These are phyloP conservation scores for Clathrospora elynae DNA, from an alignment of 2,329 filamentous ascomycete genomes.

Conservation along the genomic window DNA sequence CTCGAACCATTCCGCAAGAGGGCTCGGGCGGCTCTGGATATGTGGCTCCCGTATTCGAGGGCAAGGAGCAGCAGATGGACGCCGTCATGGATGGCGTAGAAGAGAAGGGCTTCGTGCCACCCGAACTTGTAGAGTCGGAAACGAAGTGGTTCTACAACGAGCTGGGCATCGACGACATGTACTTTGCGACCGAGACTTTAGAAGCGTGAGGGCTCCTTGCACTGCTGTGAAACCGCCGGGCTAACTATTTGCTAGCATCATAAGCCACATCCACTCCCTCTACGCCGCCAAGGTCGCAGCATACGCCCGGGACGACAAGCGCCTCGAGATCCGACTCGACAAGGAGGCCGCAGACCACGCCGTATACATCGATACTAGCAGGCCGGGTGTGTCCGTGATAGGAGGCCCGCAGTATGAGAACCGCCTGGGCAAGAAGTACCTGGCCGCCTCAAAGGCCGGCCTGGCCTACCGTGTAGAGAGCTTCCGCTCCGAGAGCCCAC, in stretches of 20 bases:
- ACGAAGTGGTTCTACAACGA: constrained; percentile 97
- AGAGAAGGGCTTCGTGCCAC: constrained; percentile 83
- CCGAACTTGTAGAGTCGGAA: constrained; percentile 80
- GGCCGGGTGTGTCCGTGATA: constrained; percentile 77
- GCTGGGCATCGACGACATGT: constrained; percentile 97
- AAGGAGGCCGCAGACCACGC: constrained; percentile 95
- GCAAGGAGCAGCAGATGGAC: constrained; percentile 89
- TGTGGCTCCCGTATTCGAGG: constrained; percentile 90
- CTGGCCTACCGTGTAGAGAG: constrained; percentile 93
- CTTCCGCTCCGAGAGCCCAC: constrained; percentile 84
- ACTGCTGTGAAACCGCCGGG: not conserved
- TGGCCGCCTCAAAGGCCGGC: constrained; percentile 73
- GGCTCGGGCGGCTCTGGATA: constrained; percentile 82
- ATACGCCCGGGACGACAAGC: constrained; percentile 89
- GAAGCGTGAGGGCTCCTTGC: constrained; percentile 59
- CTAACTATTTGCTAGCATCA: constrained; percentile 60
- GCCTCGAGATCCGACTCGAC: constrained; percentile 90
- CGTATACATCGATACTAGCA: constrained; percentile 97
- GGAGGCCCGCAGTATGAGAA: constrained; percentile 90
- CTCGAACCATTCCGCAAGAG: constrained; percentile 78
- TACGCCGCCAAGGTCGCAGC: constrained; percentile 97
- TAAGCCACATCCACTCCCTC: constrained; percentile 91
- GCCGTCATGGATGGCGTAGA: constrained; percentile 78
- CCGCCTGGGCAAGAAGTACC: constrained; percentile 91
- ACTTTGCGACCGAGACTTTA: constrained; percentile 88